These are phyloP conservation scores for Leptographium galeiforme DNA, from an alignment of 2,329 filamentous ascomycete species.

Conservation along the genomic window DNA sequence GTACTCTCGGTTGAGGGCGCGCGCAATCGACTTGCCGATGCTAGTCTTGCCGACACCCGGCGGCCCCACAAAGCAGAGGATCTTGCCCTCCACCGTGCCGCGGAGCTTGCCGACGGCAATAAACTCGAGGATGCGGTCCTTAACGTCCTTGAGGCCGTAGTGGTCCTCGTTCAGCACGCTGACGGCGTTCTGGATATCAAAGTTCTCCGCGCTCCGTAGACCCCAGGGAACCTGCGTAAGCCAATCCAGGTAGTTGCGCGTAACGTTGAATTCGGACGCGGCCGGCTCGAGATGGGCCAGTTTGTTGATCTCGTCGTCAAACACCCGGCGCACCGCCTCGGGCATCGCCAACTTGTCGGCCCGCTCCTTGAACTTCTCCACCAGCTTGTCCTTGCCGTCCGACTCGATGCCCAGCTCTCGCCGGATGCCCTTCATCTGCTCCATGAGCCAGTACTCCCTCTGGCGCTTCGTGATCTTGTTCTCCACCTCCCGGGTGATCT, in stretches of 20 bases:
- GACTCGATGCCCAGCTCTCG: conserved; percentile 92
- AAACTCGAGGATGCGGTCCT: conserved; percentile 95
- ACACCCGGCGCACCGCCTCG: conserved; percentile 90
- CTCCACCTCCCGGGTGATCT: conserved; percentile 96
- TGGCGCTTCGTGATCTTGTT: conserved; percentile 95
- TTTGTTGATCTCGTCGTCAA: conserved; percentile 97
- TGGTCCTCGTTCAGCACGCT: conserved; percentile 91
- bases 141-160: conserved; percentile 93
- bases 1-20: conserved; percentile 88
- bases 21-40: conserved; percentile 94
- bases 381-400: conserved; percentile 94
- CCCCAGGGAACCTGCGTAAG: conserved; percentile 97
- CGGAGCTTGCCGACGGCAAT: conserved; percentile 96
- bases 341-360: conserved; percentile 91
- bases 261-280: conserved; percentile 97
- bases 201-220: conserved; percentile 88
- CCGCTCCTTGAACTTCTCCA: conserved; percentile 96
- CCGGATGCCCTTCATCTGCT: conserved; percentile 98
- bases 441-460: conserved; percentile 96
- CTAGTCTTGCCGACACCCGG: conserved; percentile 97
- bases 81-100: conserved; percentile 95
- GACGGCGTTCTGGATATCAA: conserved; percentile 83
- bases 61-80: conserved; percentile 91
- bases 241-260: conserved; percentile 96
- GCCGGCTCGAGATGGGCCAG: conserved; percentile 88